Base-by-base conservation (phyloP, 1,139 yeast species). In the Magnusiomyces fungicola region DNA sequence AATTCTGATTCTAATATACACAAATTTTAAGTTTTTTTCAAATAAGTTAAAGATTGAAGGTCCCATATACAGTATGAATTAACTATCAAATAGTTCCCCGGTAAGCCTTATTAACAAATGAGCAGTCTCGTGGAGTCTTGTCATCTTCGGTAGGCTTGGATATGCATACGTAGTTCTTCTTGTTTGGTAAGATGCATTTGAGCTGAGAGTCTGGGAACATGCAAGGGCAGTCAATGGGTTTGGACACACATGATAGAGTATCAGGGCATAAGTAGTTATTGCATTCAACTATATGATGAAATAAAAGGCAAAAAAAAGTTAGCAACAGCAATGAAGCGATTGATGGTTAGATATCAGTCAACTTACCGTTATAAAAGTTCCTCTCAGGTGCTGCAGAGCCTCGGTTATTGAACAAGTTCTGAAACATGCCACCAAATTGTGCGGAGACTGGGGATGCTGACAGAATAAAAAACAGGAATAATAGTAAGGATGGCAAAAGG, bases 141-240 rank as follows among this genome's bases (percentile, higher is more conserved):
- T 56, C 59, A 21, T 51, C 56, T 14, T 56, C 59, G 32, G 94
- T 81, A 0, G 92, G 90, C 57, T 80, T 81, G 16, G 94, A 83
- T 46, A 92, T 83, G 65, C 98, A 92, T 14, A 89, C 73, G 61
- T 71, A 83, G 47, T 71, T 70, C 50, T 77, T 73, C 23, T 79
- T 75, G 53, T 78, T 80, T 0, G 97, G 95, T 47, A 87, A 70
- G 5, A 75, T 65, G 64, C 98, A 92, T 60, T 88, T 82, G 55
- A 85, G 63, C 64, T 92, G 96, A 1, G 95, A 82, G 49, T 80
- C 79, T 1, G 96, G 92, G 62, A 78, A 90, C 9, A 88, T 89
- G 65, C 98, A 92, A 1, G 97, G 96, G 64, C 98, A 92, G 50
- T 82, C 82, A 23, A 74, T 62, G 0, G 89, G 80, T 1, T 68